phyloP scores from a whole-genome alignment of 2,329 filamentous ascomycete genomes.

The Calycina herbarum region DNA sequence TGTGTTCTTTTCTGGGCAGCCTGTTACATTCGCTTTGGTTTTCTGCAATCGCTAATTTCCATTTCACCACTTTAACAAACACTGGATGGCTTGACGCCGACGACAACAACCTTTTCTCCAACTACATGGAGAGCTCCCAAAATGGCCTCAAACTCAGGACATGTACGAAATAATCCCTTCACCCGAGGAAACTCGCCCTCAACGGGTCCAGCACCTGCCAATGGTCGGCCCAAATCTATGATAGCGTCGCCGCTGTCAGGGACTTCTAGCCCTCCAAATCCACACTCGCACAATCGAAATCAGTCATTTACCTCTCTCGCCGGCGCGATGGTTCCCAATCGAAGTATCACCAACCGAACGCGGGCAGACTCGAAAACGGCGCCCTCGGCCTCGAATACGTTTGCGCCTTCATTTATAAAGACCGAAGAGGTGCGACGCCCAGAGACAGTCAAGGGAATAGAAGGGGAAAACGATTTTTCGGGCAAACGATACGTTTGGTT shows the following conservation, averaged over 20 bases:
- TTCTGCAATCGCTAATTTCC: not conserved
- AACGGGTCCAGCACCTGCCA: constrained; percentile 44
- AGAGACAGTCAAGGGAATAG: constrained; percentile 69
- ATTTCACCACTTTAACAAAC: not conserved
- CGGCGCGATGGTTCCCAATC: constrained; percentile 37
- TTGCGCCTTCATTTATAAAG: constrained; percentile 95
- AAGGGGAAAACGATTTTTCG: constrained; percentile 98
- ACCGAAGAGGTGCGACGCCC: constrained; percentile 69
- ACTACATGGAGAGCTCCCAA: constrained; percentile 19
- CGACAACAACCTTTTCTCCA: not conserved
- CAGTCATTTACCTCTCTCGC: constrained; percentile 63
- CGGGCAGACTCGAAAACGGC: constrained; percentile 66
- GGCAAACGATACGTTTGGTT: constrained; percentile 99
- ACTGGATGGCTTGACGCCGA: no score
- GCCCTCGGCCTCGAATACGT: constrained; percentile 72
- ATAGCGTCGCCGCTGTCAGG: constrained; percentile 45
- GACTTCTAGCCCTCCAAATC: constrained; percentile 40
- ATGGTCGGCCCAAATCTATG: constrained; percentile 71
- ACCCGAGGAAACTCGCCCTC: constrained; percentile 59
- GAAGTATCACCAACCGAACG: constrained; percentile 37
- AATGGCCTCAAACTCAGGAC: constrained; percentile 60
- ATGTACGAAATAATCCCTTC: constrained; percentile 81
- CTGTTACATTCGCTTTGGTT: not conserved
- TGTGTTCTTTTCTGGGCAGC: not conserved
- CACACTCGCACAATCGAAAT: constrained; percentile 59